Percentiles rank a stretch among this genome's conserved stretches.
These are phyloP conservation scores for Rhododendron griersonianum DNA, from an alignment of 148 eudicot genomes.

Conservation along the genomic window DNA sequence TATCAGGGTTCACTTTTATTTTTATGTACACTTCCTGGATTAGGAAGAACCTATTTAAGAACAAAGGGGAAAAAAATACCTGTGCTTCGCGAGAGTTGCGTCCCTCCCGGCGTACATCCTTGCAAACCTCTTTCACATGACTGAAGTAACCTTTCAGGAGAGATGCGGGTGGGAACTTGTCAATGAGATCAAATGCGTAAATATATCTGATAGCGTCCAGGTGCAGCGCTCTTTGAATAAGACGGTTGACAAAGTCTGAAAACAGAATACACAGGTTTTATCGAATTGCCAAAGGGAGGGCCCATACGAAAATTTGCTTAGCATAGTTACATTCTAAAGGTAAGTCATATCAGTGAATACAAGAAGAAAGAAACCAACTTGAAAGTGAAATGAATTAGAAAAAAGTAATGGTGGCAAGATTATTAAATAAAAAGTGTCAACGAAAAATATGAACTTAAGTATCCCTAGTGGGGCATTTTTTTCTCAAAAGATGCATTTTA, in stretches of 20 bases:
- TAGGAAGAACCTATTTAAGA: neutral
- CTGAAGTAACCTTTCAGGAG: constrained; percentile 14
- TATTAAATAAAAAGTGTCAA: neutral
- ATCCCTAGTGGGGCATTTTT: neutral
- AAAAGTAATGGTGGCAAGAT: neutral
- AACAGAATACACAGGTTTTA: neutral
- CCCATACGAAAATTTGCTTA: neutral
- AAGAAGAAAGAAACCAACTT: neutral
- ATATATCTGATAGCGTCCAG: constrained; percentile 19
- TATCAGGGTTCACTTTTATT: too few species aligned
- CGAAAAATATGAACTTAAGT: neutral
- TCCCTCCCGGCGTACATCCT: neutral
- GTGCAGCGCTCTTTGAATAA: constrained; percentile 15
- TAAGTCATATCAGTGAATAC: neutral
- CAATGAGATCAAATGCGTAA: constrained; percentile 13
- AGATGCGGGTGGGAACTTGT: constrained; percentile 14
- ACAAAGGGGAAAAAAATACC: neutral
- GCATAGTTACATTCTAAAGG: neutral
- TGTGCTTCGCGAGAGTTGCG: neutral
- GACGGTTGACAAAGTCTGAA: constrained; percentile 13
- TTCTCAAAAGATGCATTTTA: neutral
- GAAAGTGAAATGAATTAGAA: neutral
- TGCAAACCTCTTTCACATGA: constrained; percentile 1
- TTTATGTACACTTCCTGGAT: too few species aligned
- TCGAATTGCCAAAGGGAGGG: neutral